Base-by-base conservation (phyloP, 352 stramenopile species). In the Phytophthora pini region DNA sequence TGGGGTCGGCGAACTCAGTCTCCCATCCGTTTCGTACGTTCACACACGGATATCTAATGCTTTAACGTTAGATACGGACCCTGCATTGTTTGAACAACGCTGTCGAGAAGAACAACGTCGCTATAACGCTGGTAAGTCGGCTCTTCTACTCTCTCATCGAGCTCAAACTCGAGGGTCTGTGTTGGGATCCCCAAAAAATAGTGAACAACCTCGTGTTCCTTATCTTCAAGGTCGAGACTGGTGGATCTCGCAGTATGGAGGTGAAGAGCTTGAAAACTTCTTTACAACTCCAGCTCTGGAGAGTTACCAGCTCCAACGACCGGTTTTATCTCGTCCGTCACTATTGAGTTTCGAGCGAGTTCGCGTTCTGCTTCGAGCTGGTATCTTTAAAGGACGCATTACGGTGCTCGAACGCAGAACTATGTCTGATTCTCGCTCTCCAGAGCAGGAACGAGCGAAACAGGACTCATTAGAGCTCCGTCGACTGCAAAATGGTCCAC, bases 361-460 rank as follows among this genome's bases (percentile, higher is more conserved):
- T 8, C 73, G 79, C 2, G 72, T 90, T 0, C 72, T 92, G 20
- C 53, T 94, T 15, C 73, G 76, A 17, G 81, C 88, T 8, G 89
- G 89, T 0, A 43, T 96, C 1, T 94, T 96, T 59, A 96, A 96
- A 68, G 89, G 89, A 2, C 54, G 92, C 5, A 87, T 95, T 17
- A 61, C 68, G 0, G 79, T 96, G 8, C 76, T 63, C 0, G 80
- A 94, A 48, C 63, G 56, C 2, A 36, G 51, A 36, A n/a, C 24
- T 5, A 70, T 45, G 29, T 56, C 39, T 4, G 55, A 70, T n/a
- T 50, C 52, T 31, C 51, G 41, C 17, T 54, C 56, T 47, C 26
- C 74, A 61, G 32, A 65, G 39, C 32, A 74, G 72, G 15, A 56
- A 57, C 32, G 57, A 48, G 32, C 49, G n/a, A 64, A 59, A n/a